Percentiles rank a stretch among this genome's conserved stretches.
Conservation (phyloP, 2,329 filamentous ascomycete species). For the Xylariaceae sp. region DNA sequence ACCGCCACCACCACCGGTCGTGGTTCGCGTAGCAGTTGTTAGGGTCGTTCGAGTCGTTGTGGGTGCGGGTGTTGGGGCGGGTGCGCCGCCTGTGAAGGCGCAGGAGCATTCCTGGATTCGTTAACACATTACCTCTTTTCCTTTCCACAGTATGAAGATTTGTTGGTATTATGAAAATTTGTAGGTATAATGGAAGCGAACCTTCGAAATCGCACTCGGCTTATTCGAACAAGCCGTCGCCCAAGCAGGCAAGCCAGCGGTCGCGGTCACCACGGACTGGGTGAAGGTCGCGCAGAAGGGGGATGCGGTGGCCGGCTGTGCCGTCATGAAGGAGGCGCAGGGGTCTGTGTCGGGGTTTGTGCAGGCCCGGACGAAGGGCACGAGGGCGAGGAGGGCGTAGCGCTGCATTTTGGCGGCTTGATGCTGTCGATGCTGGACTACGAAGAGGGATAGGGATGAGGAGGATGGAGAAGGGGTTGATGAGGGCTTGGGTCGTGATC, state of each 20-base stretch:
- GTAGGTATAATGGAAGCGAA: not conserved
- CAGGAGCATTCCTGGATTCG: conserved; percentile 27
- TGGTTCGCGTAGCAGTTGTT: conserved; percentile 18
- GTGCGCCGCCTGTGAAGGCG: conserved; percentile 25
- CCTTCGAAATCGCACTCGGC: conserved; percentile 28
- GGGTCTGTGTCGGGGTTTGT: conserved; percentile 28
- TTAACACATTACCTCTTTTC: too few species aligned
- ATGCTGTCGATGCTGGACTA: not conserved
- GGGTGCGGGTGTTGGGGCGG: conserved; percentile 19
- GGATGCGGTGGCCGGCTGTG: conserved; percentile 30
- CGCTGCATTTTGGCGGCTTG: conserved; percentile 6
- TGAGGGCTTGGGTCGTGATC: not conserved
- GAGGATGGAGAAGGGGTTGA: too few species aligned
- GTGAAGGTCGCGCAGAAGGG: conserved; percentile 34
- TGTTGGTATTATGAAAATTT: not conserved
- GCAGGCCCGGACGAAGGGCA: conserved; percentile 26
- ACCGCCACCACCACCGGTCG: conserved; percentile 14
- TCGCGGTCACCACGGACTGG: conserved; percentile 26
- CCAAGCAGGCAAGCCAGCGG: conserved; percentile 23
- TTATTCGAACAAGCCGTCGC: conserved; percentile 27
- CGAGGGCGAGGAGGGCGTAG: conserved; percentile 13
- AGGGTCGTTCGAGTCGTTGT: conserved; percentile 15
- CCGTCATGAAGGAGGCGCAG: conserved; percentile 33
- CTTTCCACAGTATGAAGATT: not conserved
- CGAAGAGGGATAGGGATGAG: too few species aligned